Evolutionary conservation across 148 eudicot genomes (phyloP).

Genomic region (Gaultheria prostrata): DNA sequence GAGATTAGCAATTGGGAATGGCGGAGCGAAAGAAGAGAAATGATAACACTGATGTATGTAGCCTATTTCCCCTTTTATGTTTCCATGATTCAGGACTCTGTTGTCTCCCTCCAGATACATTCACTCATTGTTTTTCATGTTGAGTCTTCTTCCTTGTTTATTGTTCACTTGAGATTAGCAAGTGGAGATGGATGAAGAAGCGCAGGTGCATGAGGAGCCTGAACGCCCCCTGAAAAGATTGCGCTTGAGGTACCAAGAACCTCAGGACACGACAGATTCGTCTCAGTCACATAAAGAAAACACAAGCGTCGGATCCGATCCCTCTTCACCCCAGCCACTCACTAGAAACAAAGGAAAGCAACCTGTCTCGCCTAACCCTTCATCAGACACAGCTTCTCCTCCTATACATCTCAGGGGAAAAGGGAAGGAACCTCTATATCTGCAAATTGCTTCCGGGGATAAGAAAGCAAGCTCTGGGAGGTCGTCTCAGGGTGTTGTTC

Average conservation of each 20-base stretch:
- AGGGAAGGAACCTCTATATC: constrained; percentile 43
- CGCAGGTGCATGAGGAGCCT: constrained; percentile 42
- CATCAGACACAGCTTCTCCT: constrained; percentile 18
- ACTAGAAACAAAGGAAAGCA: constrained; percentile 65
- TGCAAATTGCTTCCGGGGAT: constrained; percentile 31
- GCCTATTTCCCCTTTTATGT: constrained; percentile 13
- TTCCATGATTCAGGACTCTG: not conserved
- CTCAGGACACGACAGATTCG: constrained; percentile 17
- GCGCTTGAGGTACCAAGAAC: constrained; percentile 47
- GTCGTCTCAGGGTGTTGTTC: constrained; percentile 25
- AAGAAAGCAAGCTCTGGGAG: constrained; percentile 30
- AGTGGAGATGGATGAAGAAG: constrained; percentile 44
- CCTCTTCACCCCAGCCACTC: constrained; percentile 35
- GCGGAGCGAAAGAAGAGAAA: constrained; percentile 32
- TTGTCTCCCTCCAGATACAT: not conserved
- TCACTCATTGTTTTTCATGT: not conserved
- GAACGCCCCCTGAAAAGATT: constrained; percentile 82
- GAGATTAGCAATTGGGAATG: not conserved
- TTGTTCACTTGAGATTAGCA: constrained; percentile 27
- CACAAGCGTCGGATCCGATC: constrained; percentile 20
- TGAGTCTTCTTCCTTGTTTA: not conserved
- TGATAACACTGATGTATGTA: constrained; percentile 41
- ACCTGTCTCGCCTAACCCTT: constrained; percentile 32
- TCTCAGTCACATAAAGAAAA: constrained; percentile 18
- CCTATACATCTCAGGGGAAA: constrained; percentile 36